These are phyloP conservation scores for Amborella trichopoda DNA, from an alignment of 164 flowering plant genomes.

Conservation along the genomic window DNA sequence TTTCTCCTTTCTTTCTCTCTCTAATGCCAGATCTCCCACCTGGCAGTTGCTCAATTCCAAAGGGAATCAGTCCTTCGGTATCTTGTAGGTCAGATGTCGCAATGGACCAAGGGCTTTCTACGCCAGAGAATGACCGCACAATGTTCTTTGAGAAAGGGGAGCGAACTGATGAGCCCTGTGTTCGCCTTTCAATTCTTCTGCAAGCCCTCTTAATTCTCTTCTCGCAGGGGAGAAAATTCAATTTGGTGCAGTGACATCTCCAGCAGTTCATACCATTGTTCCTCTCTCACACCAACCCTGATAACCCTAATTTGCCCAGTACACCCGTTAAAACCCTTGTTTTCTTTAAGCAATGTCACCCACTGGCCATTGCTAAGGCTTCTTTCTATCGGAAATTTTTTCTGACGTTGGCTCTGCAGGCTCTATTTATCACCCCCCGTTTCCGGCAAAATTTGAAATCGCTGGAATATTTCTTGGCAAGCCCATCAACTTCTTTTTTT, in stretches of 20 bases:
- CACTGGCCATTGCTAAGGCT: too few species aligned
- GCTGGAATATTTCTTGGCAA: too few species aligned
- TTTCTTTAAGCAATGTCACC: too few species aligned
- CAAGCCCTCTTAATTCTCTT: constrained; percentile 69
- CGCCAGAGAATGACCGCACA: constrained; percentile 31
- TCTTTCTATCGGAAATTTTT: too few species aligned
- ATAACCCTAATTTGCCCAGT: too few species aligned
- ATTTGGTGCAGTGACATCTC: constrained; percentile 97
- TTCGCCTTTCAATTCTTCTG: constrained; percentile 31
- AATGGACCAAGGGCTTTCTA: constrained; percentile 31
- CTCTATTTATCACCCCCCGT: too few species aligned
- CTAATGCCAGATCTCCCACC: constrained; percentile 67
- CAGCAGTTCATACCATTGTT: constrained; percentile 63
- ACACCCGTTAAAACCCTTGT: too few species aligned
- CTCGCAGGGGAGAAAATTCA: constrained; percentile 97
- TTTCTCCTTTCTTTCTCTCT: too few species aligned
- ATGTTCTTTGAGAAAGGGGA: constrained; percentile 54
- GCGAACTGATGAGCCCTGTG: constrained; percentile 33
- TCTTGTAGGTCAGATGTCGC: constrained; percentile 36
- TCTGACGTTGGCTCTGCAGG: too few species aligned
- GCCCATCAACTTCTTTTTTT: too few species aligned
- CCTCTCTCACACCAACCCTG: too few species aligned
- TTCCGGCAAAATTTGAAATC: too few species aligned
- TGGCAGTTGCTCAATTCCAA: constrained; percentile 39
- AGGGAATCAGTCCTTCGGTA: constrained; percentile 32